Percentiles rank a stretch among this genome's conserved stretches.
Conservation (phyloP, 768 basidiomycete species). For the Hypsizygus marmoreus region DNA sequence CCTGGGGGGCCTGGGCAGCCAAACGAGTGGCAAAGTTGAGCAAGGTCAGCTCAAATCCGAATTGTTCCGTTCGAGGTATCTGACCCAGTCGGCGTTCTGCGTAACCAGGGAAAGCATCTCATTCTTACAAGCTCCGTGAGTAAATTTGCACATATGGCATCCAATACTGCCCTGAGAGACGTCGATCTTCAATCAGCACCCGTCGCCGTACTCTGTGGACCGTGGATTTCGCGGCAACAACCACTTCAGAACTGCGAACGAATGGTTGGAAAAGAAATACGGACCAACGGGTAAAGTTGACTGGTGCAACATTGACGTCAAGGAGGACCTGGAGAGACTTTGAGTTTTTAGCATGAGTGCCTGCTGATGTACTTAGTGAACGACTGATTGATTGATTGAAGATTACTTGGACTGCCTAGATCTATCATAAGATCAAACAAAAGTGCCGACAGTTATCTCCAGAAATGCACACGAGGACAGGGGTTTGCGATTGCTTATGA, state of each 20-base stretch:
- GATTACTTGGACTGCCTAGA: constrained; percentile 1
- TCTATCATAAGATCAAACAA: constrained; percentile 8
- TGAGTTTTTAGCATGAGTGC: constrained; percentile 13
- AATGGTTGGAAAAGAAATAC: constrained; percentile 82
- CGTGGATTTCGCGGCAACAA: constrained; percentile 86
- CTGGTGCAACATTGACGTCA: constrained; percentile 53
- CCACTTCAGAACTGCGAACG: constrained; percentile 86
- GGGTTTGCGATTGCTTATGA: neutral
- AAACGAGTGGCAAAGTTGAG: constrained; percentile 80
- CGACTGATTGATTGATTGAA: constrained; percentile 12
- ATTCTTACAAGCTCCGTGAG: constrained; percentile 76
- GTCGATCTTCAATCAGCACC: constrained; percentile 59
- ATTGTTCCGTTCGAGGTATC: neutral
- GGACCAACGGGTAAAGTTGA: constrained; percentile 71
- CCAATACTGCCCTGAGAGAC: constrained; percentile 11
- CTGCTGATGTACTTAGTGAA: neutral
- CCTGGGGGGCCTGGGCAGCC: constrained; percentile 87
- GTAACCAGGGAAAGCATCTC: constrained; percentile 70
- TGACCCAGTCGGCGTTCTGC: neutral
- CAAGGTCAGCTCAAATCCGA: constrained; percentile 48
- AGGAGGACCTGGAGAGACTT: constrained; percentile 17
- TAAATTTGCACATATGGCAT: constrained; percentile 20
- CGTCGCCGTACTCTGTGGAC: constrained; percentile 77
- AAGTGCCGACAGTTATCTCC: constrained; percentile 2
- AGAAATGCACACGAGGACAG: constrained; percentile 4